A percentile compares a stretch with the other conserved stretches of the same genome.
phyloP scores from a whole-genome alignment of 2,329 filamentous ascomycete species.

The Cordyceps militaris region DNA sequence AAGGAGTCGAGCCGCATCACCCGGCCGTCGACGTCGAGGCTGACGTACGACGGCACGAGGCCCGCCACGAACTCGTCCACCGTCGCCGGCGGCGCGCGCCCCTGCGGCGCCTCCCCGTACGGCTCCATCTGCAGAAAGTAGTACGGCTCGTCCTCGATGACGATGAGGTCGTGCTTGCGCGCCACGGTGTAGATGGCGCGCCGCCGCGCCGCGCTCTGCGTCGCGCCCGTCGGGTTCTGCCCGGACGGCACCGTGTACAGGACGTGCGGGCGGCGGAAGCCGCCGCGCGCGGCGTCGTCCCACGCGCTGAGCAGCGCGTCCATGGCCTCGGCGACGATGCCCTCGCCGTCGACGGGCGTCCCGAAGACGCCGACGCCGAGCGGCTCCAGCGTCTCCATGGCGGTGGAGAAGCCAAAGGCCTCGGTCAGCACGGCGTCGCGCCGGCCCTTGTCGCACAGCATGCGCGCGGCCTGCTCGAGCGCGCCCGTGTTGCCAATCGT shows the following conservation, averaged over 20 bases:
- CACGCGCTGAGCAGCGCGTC: slow-evolving; percentile 44
- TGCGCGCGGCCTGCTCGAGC: slow-evolving; percentile 74
- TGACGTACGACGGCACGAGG: slow-evolving; percentile 60
- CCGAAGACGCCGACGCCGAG: slow-evolving; percentile 47
- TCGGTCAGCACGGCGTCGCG: slow-evolving; percentile 79
- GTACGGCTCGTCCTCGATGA: slow-evolving; percentile 91
- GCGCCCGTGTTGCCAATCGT: slow-evolving; percentile 81
- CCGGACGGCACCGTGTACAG: slow-evolving; percentile 64
- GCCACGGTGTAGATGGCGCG: slow-evolving; percentile 69
- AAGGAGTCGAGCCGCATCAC: slow-evolving; percentile 90
- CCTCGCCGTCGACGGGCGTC: slow-evolving; percentile 45
- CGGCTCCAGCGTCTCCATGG: slow-evolving; percentile 50
- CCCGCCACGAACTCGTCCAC: slow-evolving; percentile 66
- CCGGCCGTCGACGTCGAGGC: slow-evolving; percentile 77
- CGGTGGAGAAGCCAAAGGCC: slow-evolving; percentile 82
- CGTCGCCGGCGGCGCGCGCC: slow-evolving; percentile 45
- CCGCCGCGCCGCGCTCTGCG: slow-evolving; percentile 61
- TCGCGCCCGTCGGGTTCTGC: slow-evolving; percentile 87
- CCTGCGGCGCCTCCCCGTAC: slow-evolving; percentile 50
- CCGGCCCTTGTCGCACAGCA: slow-evolving; percentile 64
- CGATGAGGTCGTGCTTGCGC: slow-evolving; percentile 77
- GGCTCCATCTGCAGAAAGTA: slow-evolving; percentile 88
- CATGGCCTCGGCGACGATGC: slow-evolving; percentile 44
- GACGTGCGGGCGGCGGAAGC: slow-evolving; percentile 45
- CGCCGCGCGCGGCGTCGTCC: slow-evolving; percentile 38